Base-by-base conservation (phyloP, 345 rosid species). In the Erucastrum elatum region DNA sequence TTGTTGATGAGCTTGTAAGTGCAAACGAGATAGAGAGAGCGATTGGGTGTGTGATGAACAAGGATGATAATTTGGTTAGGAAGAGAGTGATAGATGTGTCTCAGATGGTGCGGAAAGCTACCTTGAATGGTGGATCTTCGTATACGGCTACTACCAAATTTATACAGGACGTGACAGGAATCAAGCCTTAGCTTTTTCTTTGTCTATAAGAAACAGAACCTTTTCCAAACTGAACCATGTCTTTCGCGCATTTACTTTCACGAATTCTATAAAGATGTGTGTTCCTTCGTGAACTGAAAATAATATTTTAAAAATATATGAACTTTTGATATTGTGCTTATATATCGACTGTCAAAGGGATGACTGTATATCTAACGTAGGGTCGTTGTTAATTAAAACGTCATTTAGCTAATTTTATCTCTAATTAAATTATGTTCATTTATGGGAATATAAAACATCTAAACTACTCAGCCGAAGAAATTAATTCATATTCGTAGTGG, bases 1-100 rank as follows among this genome's bases (percentile, higher is more conserved):
- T 16, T 16, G 61, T 80, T 13, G 61, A 31, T 73, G 81, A 82
- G 16, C 26, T 76, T 33, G 85, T 82, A 63, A 76, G 10, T 6
- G 83, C 82, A 3, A 76, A 71, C 5, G 85, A 84, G 67, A 66
- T 82, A 51, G 84, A 77, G 72, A 79, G 44, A 6, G 82, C 73
- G n/a, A 72, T 82, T 66, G 60, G 37, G 0, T 46, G 72, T 29
- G 68, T 79, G 9, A 82, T 82, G 85, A 13, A 15, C 51, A 70
- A 75, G 39, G 80, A 76, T 51, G 27, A 60, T 31, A 53, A 71
- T 70, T 59, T 8, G 3, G 72, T 66, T 70, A 82, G 70, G 75
- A 76, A 76, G 70, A 70, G 68, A 64, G 75, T 82, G 62, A 70
- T 69, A 4, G 80, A 73, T 46, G 49, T 61, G 46, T 60, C 79